phyloP scores from a whole-genome alignment of 768 basidiomycete species.

The Amanita pseudoporphyria region DNA sequence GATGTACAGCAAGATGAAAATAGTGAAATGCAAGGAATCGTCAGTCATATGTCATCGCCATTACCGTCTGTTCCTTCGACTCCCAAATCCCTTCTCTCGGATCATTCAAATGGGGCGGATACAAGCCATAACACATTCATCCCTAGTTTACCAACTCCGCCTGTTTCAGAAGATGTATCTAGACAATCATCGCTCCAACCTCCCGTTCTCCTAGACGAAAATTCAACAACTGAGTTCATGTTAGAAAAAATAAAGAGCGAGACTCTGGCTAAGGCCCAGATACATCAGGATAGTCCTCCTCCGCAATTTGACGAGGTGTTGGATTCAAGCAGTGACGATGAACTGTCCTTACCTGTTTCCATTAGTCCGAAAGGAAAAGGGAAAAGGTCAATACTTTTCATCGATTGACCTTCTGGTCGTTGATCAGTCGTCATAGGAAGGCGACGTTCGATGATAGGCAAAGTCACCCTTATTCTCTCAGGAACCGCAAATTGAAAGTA shows the following conservation, averaged over 20 bases:
- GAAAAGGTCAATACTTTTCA: not conserved
- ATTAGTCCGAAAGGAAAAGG: constrained; percentile 4
- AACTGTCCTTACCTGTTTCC: constrained; percentile 9
- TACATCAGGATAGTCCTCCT: constrained; percentile 34
- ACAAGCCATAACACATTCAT: not conserved
- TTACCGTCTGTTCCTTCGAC: not conserved
- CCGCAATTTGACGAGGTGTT: constrained; percentile 33
- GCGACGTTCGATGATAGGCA: not conserved
- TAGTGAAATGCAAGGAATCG: constrained; percentile 3
- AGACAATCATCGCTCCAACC: constrained; percentile 12
- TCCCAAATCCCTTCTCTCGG: not conserved
- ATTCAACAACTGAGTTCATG: constrained; percentile 42
- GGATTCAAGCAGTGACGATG: constrained; percentile 46
- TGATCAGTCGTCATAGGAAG: not conserved
- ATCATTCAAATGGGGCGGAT: not conserved
- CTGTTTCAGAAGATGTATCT: constrained; percentile 16
- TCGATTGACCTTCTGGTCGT: not conserved
- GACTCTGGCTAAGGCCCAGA: constrained; percentile 36
- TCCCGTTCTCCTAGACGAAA: constrained; percentile 25
- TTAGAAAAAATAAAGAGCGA: constrained; percentile 59
- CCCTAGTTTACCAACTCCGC: not conserved
- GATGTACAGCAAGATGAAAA: constrained; percentile 6
- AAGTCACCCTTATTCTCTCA: not conserved
- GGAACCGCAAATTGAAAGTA: not conserved
- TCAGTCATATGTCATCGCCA: not conserved